Base-by-base conservation (phyloP, 2,329 filamentous ascomycete genomes). In the Exserohilum turcica region DNA sequence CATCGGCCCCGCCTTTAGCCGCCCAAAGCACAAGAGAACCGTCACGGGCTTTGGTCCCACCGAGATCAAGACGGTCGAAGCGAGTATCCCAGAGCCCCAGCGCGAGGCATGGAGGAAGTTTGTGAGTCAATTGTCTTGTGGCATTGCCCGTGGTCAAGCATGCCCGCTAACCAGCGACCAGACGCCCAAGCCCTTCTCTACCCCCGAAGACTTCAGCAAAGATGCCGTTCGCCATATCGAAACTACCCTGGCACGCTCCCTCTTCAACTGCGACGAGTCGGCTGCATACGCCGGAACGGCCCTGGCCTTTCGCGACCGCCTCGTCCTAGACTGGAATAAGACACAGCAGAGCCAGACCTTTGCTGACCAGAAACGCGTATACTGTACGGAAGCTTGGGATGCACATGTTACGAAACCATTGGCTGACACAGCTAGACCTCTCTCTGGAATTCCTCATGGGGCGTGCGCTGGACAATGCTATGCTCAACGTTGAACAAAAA, bases 371-470 rank as follows among this genome's bases (percentile, higher is more conserved):
- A 99, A 99, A 83, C 86, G 94, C 57, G 85, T 99, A 65, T 99
- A 99, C 80, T 99, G 84, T 86, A 78, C 63, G 80, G 18, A 38
- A 15, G 42, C 32, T 10, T 15, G 10, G 38, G 3, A 9, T 10
- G 1, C 16, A 24, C 2, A 15, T 40, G 5, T 2, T 6, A 31
- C n/a, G 0, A 27, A 40, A 9, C 12, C 6, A 18, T 43, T 50
- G 5, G 36, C 59, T 69, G 52, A 73, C 43, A 13, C 12, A 13
- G 5, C 9, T 63, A 86, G 84, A 99, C 74, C 84, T 99, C 56
- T 97, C 92, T 64, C 85, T 99, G 53, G 94, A 99, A 77, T 99
- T 99, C 70, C 79, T 99, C 68, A 99, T 99, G 94, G 94, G 94
- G 36, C 84, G 94, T 72, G 90, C 94, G 40, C 80, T 99, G 60